Percentiles rank a stretch among this genome's conserved stretches.
Evolutionary conservation across 148 eudicot species (phyloP).

Genomic region (Camellia lanceoleosa): DNA sequence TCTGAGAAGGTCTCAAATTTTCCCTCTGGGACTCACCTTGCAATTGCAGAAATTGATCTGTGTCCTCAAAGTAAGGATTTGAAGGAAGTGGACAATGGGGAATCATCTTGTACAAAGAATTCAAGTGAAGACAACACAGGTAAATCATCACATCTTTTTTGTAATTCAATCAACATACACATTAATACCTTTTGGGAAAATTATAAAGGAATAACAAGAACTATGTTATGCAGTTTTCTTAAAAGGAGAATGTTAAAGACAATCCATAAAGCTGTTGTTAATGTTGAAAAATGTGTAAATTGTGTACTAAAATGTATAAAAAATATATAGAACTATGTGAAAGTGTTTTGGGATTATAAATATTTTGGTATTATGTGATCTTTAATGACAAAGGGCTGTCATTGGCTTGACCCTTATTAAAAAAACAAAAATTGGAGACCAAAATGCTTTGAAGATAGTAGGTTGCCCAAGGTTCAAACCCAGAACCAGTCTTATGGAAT

Average conservation of each 20-base stretch:
- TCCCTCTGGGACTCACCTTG: constrained; percentile 27
- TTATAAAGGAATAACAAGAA: not conserved
- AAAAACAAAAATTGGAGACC: no score
- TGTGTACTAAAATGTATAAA: no score
- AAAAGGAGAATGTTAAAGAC: not conserved
- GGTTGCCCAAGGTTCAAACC: not conserved
- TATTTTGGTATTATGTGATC: no score
- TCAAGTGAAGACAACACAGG: constrained; percentile 50
- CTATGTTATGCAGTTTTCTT: not conserved
- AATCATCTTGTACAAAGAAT: constrained; percentile 32
- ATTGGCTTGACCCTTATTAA: no score
- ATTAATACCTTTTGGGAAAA: not conserved
- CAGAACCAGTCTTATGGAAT: not conserved
- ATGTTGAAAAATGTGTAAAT: no score
- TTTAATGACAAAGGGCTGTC: no score
- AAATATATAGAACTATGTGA: no score
- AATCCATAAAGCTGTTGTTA: no score
- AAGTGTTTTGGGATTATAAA: no score
- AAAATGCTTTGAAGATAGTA: no score
- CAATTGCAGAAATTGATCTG: constrained; percentile 34
- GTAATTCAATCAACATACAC: not conserved
- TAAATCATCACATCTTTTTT: constrained; percentile 23
- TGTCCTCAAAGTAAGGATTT: constrained; percentile 65
- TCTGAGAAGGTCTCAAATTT: constrained; percentile 40
- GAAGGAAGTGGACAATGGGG: constrained; percentile 38